Conservation (phyloP, 768 basidiomycete species). For the Lepiota subincarnata region DNA sequence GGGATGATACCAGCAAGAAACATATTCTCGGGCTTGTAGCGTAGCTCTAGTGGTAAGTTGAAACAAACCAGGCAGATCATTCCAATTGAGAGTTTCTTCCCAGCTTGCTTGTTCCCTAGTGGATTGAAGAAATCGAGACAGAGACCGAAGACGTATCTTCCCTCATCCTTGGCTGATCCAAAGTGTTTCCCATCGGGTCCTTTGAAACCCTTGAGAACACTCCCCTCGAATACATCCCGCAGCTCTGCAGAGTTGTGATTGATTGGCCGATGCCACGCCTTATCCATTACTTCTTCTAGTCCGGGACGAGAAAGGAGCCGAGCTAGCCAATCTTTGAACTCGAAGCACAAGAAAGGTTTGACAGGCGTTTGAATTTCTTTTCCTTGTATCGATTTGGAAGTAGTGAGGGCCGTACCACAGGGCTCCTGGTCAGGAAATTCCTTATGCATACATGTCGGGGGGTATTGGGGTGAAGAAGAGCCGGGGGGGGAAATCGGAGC, state of each 20-base stretch:
- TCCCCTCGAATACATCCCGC: not conserved
- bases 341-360: no score
- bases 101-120: slow-evolving; percentile 19
- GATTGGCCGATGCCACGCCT: not conserved
- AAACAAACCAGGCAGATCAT: slow-evolving; percentile 26
- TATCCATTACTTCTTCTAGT: slow-evolving; percentile 14
- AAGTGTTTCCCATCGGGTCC: slow-evolving; percentile 13
- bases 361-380: no score
- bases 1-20: slow-evolving; percentile 22
- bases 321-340: slow-evolving; percentile 20
- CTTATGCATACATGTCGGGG: no score
- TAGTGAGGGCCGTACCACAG: no score
- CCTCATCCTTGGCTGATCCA: slow-evolving; percentile 12
- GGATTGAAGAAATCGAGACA: slow-evolving; percentile 30
- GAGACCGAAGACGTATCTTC: slow-evolving; percentile 20
- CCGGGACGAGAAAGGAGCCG: slow-evolving; percentile 15
- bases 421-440: no score
- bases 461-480: no score
- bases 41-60: slow-evolving; percentile 26
- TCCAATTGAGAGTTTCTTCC: slow-evolving; percentile 18
- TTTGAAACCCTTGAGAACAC: not conserved
- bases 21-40: slow-evolving; percentile 14
- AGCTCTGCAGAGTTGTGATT: not conserved
- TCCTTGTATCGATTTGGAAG: no score
- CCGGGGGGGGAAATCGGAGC: no score